Conservation (phyloP, 2,329 filamentous ascomycete genomes). For the Rhynchosporium agropyri region DNA sequence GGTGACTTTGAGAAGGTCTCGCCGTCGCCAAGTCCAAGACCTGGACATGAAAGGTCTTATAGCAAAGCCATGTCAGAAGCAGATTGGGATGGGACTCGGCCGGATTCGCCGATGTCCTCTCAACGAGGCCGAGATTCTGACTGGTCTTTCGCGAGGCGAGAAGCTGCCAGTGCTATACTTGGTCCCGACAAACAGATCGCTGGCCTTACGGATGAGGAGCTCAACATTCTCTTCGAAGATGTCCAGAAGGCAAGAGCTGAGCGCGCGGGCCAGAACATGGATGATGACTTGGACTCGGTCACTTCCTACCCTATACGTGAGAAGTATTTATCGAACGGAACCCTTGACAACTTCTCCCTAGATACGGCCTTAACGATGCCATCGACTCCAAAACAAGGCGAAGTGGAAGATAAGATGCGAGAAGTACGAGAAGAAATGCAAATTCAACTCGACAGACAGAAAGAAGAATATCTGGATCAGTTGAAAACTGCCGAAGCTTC, state of each 20-base stretch:
- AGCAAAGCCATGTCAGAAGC: conserved; percentile 80
- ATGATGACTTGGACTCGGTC: conserved; percentile 88
- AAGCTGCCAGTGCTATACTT: conserved; percentile 88
- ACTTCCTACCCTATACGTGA: conserved; percentile 87
- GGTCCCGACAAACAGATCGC: conserved; percentile 91
- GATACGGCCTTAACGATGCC: conserved; percentile 95
- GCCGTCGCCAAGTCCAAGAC: conserved; percentile 62
- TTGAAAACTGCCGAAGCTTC: conserved; percentile 74
- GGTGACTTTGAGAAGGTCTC: conserved; percentile 58
- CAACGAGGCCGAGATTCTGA: conserved; percentile 79
- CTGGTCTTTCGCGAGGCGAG: conserved; percentile 90
- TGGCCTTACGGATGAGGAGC: conserved; percentile 87
- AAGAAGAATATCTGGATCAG: conserved; percentile 78
- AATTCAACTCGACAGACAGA: conserved; percentile 77
- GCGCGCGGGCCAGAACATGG: conserved; percentile 74
- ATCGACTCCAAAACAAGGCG: conserved; percentile 80
- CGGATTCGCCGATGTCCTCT: conserved; percentile 76
- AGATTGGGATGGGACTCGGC: conserved; percentile 70
- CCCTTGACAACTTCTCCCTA: conserved; percentile 92
- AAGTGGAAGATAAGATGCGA: conserved; percentile 74
- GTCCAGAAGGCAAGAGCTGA: conserved; percentile 84
- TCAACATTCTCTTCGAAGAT: conserved; percentile 92
- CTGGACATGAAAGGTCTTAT: conserved; percentile 75
- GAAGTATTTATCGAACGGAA: conserved; percentile 94
- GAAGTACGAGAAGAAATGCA: conserved; percentile 83